These are phyloP conservation scores for Verticillium tricorpus DNA, from an alignment of 2,329 filamentous ascomycete genomes.

Conservation along the genomic window DNA sequence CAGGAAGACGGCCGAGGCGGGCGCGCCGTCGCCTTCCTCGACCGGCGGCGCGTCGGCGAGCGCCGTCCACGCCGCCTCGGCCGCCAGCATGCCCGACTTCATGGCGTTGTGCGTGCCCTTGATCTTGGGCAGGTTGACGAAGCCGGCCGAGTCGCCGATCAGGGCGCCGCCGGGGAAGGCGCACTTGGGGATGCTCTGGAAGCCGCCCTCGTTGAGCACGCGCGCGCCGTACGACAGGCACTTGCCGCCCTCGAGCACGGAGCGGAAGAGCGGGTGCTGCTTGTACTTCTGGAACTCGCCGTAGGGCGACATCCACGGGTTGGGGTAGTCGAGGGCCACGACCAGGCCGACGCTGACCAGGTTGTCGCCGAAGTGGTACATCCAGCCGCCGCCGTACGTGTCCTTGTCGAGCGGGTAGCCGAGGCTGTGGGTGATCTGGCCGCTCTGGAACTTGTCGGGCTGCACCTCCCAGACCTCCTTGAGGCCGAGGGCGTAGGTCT, in stretches of 20 bases:
- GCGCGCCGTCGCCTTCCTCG: slow-evolving; percentile 25
- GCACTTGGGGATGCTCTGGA: slow-evolving; percentile 96
- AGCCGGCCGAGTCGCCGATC: slow-evolving; percentile 93
- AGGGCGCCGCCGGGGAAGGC: slow-evolving; percentile 93
- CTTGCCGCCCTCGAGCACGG: slow-evolving; percentile 89
- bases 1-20: slow-evolving; percentile 72
- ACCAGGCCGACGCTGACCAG: slow-evolving; percentile 89
- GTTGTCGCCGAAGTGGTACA: slow-evolving; percentile 99
- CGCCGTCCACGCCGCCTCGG: slow-evolving; percentile 82
- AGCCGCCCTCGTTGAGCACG: slow-evolving; percentile 88
- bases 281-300: slow-evolving; percentile 98
- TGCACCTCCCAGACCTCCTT: slow-evolving; percentile 98
- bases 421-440: slow-evolving; percentile 83
- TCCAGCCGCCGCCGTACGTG: slow-evolving; percentile 96
- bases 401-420: slow-evolving; percentile 85
- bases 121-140: slow-evolving; percentile 96
- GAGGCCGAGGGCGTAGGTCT: slow-evolving; percentile 90
- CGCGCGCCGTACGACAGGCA: slow-evolving; percentile 95
- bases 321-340: slow-evolving; percentile 89
- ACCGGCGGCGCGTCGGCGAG: slow-evolving; percentile 33
- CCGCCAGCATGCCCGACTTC: slow-evolving; percentile 94
- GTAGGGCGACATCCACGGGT: slow-evolving; percentile 95
- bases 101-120: slow-evolving; percentile 98
- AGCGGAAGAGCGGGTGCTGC: slow-evolving; percentile 85
- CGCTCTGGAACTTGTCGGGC: slow-evolving; percentile 86